phyloP scores from a whole-genome alignment of 129 eudicot species.

The Pulicaria dysenterica region DNA sequence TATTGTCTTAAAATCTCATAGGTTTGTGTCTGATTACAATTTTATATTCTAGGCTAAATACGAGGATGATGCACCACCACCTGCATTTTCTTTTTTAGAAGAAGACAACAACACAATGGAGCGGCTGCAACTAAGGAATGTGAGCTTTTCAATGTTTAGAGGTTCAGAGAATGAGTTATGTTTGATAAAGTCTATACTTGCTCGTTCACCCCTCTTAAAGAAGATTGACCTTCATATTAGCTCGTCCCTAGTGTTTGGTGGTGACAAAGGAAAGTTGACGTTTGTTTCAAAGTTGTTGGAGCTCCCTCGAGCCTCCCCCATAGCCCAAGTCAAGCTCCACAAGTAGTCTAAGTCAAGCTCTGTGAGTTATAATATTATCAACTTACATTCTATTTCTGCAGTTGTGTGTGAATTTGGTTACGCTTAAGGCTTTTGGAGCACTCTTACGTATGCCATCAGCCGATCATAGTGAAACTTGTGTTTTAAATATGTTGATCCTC shows the following conservation, averaged over 20 bases:
- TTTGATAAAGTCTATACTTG: constrained; percentile 14
- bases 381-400: background rate
- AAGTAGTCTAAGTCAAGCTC: too few species aligned
- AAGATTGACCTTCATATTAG: background rate
- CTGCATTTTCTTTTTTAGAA: background rate
- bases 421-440: too few species aligned
- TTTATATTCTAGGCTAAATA: background rate
- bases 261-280: background rate
- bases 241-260: background rate
- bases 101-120: background rate
- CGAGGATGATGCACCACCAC: background rate
- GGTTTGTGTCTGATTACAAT: background rate
- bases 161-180: background rate
- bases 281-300: background rate
- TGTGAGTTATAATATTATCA: background rate
- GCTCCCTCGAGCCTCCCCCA: background rate
- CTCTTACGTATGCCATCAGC: too few species aligned
- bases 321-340: background rate
- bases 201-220: constrained; percentile 10
- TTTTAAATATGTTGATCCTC: too few species aligned
- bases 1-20: background rate
- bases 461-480: too few species aligned
- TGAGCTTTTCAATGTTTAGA: background rate
- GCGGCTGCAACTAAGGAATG: background rate
- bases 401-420: too few species aligned